phyloP scores from a whole-genome alignment of 1,284 basidiomycete genomes.

The Austroboletus niveus region DNA sequence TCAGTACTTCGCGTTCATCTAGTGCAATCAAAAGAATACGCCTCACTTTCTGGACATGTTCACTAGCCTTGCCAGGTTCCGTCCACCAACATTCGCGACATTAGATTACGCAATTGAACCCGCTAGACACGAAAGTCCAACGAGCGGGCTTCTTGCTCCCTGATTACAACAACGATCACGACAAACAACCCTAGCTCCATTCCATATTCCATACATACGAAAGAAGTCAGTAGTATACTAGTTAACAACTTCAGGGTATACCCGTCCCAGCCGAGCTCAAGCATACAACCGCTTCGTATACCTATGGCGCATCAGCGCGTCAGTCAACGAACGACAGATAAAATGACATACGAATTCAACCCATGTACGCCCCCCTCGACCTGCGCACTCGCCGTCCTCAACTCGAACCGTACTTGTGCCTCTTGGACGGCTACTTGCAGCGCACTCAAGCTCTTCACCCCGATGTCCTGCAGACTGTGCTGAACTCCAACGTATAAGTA shows the following conservation, averaged over 20 bases:
- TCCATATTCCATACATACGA: no score
- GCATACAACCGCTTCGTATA: conserved; percentile 38
- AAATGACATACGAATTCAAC: conserved; percentile 70
- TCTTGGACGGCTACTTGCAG: conserved; percentile 63
- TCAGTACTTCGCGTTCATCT: no score
- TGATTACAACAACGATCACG: no score
- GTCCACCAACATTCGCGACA: no score
- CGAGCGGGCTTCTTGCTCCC: no score
- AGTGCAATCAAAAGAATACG: no score
- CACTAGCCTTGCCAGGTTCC: no score
- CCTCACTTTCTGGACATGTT: no score
- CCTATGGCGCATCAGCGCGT: conserved; percentile 9
- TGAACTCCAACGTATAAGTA: conserved; percentile 93
- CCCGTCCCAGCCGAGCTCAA: conserved; percentile 8
- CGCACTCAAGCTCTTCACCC: conserved; percentile 65
- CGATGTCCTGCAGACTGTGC: conserved; percentile 95
- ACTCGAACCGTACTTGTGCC: conserved; percentile 85
- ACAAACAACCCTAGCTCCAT: no score
- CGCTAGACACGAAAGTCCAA: no score
- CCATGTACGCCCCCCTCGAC: conserved; percentile 96
- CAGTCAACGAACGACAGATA: background rate
- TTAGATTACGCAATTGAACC: no score
- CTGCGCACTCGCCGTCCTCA: conserved; percentile 94
- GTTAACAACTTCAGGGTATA: background rate
- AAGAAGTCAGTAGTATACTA: background rate